Percentiles rank a stretch among this genome's conserved stretches.
These are phyloP conservation scores for Lichina pygmaea DNA, from an alignment of 495 filamentous ascomycete species.

Conservation along the genomic window DNA sequence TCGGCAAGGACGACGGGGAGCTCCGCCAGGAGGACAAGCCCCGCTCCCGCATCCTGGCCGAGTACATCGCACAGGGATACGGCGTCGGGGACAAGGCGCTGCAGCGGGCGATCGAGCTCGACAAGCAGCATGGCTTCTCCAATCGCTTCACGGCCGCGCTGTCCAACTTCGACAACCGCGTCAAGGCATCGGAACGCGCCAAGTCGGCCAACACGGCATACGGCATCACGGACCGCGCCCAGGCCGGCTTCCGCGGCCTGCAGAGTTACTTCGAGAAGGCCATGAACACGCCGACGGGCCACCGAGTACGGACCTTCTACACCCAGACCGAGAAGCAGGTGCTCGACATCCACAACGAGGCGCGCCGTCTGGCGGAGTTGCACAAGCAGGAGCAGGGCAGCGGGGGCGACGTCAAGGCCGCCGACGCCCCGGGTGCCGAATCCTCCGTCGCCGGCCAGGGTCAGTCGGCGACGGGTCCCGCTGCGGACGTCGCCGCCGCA, in stretches of 20 bases:
- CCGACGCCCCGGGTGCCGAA: slow-evolving; percentile 4
- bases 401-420: neutral
- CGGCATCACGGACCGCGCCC: slow-evolving; percentile 39
- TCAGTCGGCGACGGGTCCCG: neutral
- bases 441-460: neutral
- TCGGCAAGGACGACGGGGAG: slow-evolving; percentile 27
- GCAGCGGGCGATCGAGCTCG: slow-evolving; percentile 61
- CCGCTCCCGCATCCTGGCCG: slow-evolving; percentile 68
- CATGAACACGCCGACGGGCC: slow-evolving; percentile 54
- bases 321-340: slow-evolving; percentile 56
- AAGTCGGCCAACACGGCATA: slow-evolving; percentile 49
- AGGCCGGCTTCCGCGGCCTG: slow-evolving; percentile 35
- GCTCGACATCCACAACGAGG: slow-evolving; percentile 76
- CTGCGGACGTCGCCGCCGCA: neutral
- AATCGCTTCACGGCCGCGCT: slow-evolving; percentile 48
- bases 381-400: slow-evolving; percentile 37
- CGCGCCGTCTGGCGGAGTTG: slow-evolving; percentile 57
- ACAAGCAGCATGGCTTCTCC: slow-evolving; percentile 73
- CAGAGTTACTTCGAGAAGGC: slow-evolving; percentile 83
- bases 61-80: slow-evolving; percentile 91
- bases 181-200: slow-evolving; percentile 55
- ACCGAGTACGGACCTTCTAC: slow-evolving; percentile 71
- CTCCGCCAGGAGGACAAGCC: slow-evolving; percentile 90
- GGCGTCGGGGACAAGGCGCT: slow-evolving; percentile 60
- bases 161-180: slow-evolving; percentile 49